Base-by-base conservation (phyloP, 2,329 filamentous ascomycete genomes). In the Penicillium sclerotigenum region DNA sequence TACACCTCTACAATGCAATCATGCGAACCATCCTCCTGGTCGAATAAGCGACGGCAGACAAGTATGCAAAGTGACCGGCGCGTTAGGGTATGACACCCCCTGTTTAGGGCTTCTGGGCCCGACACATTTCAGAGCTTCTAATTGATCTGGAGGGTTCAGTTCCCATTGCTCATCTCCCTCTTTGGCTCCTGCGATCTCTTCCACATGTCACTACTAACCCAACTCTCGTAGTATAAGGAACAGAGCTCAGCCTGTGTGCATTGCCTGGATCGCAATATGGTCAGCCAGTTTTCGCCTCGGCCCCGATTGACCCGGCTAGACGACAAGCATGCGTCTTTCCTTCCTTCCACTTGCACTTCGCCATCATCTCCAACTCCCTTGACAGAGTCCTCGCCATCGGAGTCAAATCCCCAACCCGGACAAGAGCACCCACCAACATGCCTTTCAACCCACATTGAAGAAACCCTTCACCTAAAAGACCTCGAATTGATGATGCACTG, bases 401-500 rank as follows among this genome's bases (percentile, higher is more conserved):
- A 31, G 53, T 42, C 43, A 20, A 34, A 47, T 20, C 13, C 34
- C 11, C 13, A 48, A n/a, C 1, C 36, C 22, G 22, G 33, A 36
- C 2, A 37, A 16, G n/a, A 34, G 14, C 38, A 33, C 43, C 18
- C n/a, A 20, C 34, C 24, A 16, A 18, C 34, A 22, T 54, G 20
- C 33, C 56, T 33, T 20, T 50, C 18, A 38, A 36, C 14, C 16
- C 24, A 37, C n/a, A 43, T 48, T 37, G 54, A 64, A 37, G 61
- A 65, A 8, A 48, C 56, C 9, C 24, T 61, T 6, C 52, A 67
- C 43, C 57, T 68, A n/a, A 56, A 68, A 42, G 71, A 73, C 29
- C 62, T 70, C 13, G 71, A 72, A 54, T 60, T 73, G 41, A 72
- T 71, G 65, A 65, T 71, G 61, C 65, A 72, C 47, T 73, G 70